Conservation (phyloP, 2,329 filamentous ascomycete species). For the Mycosphaerella arachidis region DNA sequence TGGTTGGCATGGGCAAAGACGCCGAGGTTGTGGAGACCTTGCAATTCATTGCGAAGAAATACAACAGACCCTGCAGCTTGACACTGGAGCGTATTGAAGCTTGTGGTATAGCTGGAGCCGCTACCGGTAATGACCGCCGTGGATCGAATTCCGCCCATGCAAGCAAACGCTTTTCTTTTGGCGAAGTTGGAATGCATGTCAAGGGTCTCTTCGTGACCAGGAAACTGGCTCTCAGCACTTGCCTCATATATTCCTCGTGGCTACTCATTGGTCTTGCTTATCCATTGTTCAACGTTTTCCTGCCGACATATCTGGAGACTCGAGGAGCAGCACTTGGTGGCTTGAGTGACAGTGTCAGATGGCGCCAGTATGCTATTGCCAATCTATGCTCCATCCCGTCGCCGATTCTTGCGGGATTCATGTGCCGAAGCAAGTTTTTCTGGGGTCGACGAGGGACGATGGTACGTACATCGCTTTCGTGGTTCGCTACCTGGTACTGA, state of each 20-base stretch:
- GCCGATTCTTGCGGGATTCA: conserved; percentile 62
- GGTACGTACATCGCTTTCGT: conserved; percentile 37
- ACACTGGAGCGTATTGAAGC: conserved; percentile 48
- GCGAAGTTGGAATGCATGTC: conserved; percentile 51
- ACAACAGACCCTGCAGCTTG: conserved; percentile 50
- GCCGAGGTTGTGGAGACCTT: conserved; percentile 48
- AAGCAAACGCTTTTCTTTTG: conserved; percentile 34
- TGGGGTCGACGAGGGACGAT: conserved; percentile 58
- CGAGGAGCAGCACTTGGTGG: conserved; percentile 56
- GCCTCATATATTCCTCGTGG: conserved; percentile 66
- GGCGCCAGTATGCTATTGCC: conserved; percentile 69
- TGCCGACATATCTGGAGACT: conserved; percentile 58
- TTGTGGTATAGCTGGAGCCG: conserved; percentile 37
- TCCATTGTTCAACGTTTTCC: conserved; percentile 70
- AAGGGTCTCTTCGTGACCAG: conserved; percentile 61
- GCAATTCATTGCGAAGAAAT: conserved; percentile 48
- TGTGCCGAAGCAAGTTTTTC: conserved; percentile 54
- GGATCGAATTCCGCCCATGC: conserved; percentile 26
- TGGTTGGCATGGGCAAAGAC: conserved; percentile 51
- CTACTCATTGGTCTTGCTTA: conserved; percentile 54
- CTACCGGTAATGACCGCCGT: conserved; percentile 16
- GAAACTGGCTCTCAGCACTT: conserved; percentile 57
- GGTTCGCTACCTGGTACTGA: not conserved
- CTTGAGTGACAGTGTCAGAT: conserved; percentile 53
- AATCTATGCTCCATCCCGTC: conserved; percentile 65